Conservation (phyloP, 2,329 filamentous ascomycete species). For the Cadophora sp. region DNA sequence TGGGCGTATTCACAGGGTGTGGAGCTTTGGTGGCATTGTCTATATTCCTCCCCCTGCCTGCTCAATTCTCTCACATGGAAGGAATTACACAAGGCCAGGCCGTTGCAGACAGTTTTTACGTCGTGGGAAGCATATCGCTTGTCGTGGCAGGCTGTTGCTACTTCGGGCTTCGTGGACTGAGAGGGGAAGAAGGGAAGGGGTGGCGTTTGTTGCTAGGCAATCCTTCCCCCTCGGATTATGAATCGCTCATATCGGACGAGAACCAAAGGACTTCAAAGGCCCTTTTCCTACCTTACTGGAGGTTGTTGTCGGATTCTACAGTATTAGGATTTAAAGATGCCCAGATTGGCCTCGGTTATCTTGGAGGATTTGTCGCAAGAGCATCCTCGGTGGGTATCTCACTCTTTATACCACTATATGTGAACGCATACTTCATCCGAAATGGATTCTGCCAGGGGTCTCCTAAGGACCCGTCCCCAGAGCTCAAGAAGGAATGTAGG, state of each 20-base stretch:
- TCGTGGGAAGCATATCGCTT: conserved; percentile 77
- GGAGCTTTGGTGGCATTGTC: conserved; percentile 85
- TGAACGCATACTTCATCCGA: conserved; percentile 88
- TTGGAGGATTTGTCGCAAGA: conserved; percentile 93
- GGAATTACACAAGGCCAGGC: conserved; percentile 77
- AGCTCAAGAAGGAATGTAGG: conserved; percentile 85
- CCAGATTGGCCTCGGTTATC: conserved; percentile 84
- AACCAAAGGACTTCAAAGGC: conserved; percentile 5
- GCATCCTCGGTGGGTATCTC: conserved; percentile 95
- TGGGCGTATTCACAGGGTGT: conserved; percentile 91
- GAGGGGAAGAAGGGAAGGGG: conserved; percentile 80
- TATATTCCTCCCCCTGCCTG: conserved; percentile 86
- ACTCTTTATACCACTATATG: conserved; percentile 89
- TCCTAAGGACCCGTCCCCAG: conserved; percentile 67
- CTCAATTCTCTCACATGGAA: conserved; percentile 73
- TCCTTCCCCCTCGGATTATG: conserved; percentile 28
- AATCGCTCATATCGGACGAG: conserved; percentile 22
- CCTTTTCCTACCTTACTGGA: conserved; percentile 59
- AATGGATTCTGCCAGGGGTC: conserved; percentile 79
- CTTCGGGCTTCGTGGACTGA: conserved; percentile 72
- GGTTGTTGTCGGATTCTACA: conserved; percentile 67
- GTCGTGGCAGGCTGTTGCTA: conserved; percentile 77
- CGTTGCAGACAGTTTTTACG: conserved; percentile 85
- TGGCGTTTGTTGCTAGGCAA: conserved; percentile 63
- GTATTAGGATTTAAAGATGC: conserved; percentile 76